Base-by-base conservation (phyloP, 2,329 filamentous ascomycete genomes). In the Remersonia thermophila region DNA sequence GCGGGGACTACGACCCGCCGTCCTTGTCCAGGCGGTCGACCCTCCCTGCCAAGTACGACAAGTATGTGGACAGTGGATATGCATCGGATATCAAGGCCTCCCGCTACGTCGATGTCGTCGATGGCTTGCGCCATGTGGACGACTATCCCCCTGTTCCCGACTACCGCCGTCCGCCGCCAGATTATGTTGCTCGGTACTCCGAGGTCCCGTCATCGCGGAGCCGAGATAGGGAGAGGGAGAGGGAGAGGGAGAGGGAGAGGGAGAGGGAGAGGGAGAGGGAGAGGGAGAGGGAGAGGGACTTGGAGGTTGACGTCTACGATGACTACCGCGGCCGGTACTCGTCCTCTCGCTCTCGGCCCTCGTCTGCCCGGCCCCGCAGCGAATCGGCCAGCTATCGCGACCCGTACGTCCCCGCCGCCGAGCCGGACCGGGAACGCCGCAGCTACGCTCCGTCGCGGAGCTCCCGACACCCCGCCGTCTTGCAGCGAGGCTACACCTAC, bases 21-120 rank as follows among this genome's bases (percentile, higher is more conserved):
- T 31, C 49, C 10, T 56, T 67, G 33, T 53, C 58, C 16, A 60
- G 66, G 33, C 61, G 64, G 15, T 56, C 63, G 10, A 68, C 66
- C n/a, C 67, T 57, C 41, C 63, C 65, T 18, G 44, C 48, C 13
- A 49, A 51, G 14, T 54, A 53, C 32, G 44, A 50, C 13, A 49
- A 51, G 14, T 54, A 53, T 32, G 50, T 53, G 6, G 52, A 52
- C 20, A 51, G 11, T 16, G 8, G 9, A 25, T 27, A 11, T 28
- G 5, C 5, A 28, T 5, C 27, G 27, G 5, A 28, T 11, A 28
- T 28, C 15, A 12, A 16, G 28, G 51, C 49, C n/a, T 47, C 51
- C 15, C 56, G 57, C 17, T 61, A 59, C 32, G 48, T 59, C 35
- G 58, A 62, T 43, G 48, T 57, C 13, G 51, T 57, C 15, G 56